Conservation (phyloP, 352 stramenopile genomes). For the Pythium diclinum region DNA sequence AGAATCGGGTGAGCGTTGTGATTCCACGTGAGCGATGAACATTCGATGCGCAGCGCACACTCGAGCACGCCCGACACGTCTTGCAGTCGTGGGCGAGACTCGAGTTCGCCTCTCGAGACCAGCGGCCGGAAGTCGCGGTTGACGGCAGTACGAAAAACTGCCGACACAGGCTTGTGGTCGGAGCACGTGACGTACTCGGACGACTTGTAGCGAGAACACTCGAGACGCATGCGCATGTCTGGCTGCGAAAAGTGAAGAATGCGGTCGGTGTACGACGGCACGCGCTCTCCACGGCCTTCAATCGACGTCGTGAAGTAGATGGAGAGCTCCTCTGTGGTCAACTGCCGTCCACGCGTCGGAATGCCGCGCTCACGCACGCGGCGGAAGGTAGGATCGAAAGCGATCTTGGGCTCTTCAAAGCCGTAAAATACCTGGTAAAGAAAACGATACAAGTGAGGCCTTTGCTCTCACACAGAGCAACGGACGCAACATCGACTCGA, state of each 20-base stretch:
- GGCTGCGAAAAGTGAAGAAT: slow-evolving; percentile 82
- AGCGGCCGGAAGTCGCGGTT: slow-evolving; percentile 55
- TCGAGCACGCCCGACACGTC: slow-evolving; percentile 57
- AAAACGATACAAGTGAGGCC: not conserved
- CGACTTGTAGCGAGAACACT: slow-evolving; percentile 65
- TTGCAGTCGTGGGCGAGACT: slow-evolving; percentile 56
- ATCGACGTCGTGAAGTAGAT: slow-evolving; percentile 61
- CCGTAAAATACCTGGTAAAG: slow-evolving; percentile 60
- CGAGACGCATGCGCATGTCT: slow-evolving; percentile 60
- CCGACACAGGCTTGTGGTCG: slow-evolving; percentile 83
- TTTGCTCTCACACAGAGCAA: not conserved
- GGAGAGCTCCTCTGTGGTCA: slow-evolving; percentile 29
- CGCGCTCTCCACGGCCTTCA: slow-evolving; percentile 53
- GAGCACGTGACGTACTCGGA: slow-evolving; percentile 71
- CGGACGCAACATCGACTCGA: not conserved
- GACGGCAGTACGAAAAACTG: slow-evolving; percentile 65
- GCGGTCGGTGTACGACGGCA: slow-evolving; percentile 89
- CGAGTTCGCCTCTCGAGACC: slow-evolving; percentile 39
- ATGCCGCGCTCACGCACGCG: slow-evolving; percentile 44
- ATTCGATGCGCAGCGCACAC: slow-evolving; percentile 55
- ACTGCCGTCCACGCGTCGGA: slow-evolving; percentile 2
- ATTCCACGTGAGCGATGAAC: slow-evolving; percentile 50
- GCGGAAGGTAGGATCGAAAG: slow-evolving; percentile 74
- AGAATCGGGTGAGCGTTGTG: slow-evolving; percentile 26
- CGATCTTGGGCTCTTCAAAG: slow-evolving; percentile 72